Evolutionary conservation across 768 basidiomycete genomes (phyloP).

Genomic region (Lactarius evosmus): DNA sequence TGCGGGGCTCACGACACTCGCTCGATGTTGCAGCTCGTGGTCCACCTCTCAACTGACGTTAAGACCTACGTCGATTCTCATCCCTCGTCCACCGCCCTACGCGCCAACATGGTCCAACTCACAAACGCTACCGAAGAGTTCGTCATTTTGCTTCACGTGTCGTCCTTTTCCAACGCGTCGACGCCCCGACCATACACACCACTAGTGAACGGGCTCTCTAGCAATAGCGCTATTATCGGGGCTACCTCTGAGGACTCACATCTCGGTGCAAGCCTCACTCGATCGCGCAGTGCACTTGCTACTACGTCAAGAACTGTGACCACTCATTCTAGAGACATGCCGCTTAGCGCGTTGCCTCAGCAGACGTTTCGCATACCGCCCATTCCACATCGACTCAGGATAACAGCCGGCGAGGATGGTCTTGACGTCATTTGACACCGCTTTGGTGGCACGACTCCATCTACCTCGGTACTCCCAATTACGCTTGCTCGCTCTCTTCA

Average conservation of each 20-base stretch:
- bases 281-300: slow-evolving; percentile 22
- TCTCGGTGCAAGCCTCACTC: slow-evolving; percentile 19
- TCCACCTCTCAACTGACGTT: slow-evolving; percentile 70
- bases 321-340: slow-evolving; percentile 36
- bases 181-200: slow-evolving; percentile 61
- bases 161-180: slow-evolving; percentile 65
- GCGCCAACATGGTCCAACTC: slow-evolving; percentile 69
- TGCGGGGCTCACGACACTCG: neutral
- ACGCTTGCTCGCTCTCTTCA: neutral
- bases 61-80: slow-evolving; percentile 57
- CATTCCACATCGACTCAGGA: slow-evolving; percentile 31
- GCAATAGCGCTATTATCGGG: slow-evolving; percentile 15
- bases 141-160: slow-evolving; percentile 80
- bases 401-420: slow-evolving; percentile 25
- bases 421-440: slow-evolving; percentile 15
- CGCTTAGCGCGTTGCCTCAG: slow-evolving; percentile 54
- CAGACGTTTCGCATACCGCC: slow-evolving; percentile 46
- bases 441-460: neutral
- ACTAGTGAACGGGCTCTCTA: slow-evolving; percentile 19
- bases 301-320: neutral
- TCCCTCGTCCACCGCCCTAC: slow-evolving; percentile 57
- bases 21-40: slow-evolving; percentile 52
- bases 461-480: neutral
- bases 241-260: slow-evolving; percentile 16
- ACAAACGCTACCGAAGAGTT: slow-evolving; percentile 86